Conservation (phyloP, 306 rosid species). For the Medicago arabica region DNA sequence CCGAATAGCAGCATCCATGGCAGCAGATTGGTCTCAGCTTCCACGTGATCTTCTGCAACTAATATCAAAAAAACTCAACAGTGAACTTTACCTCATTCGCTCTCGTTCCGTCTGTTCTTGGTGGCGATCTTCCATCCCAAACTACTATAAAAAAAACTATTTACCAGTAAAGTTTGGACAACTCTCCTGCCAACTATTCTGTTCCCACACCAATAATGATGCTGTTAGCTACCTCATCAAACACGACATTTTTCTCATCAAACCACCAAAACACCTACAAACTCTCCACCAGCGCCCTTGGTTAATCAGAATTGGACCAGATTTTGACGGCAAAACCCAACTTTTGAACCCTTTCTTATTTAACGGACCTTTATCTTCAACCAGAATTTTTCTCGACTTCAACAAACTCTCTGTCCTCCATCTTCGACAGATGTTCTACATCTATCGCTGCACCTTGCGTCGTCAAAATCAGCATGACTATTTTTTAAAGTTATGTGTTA, state of each 20-base stretch:
- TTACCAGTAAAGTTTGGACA: neutral
- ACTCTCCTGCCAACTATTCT: too few species aligned
- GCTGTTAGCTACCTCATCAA: neutral
- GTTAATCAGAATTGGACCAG: slow-evolving; percentile 31
- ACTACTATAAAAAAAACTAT: neutral
- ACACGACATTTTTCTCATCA: slow-evolving; percentile 37
- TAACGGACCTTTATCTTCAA: too few species aligned
- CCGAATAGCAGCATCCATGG: too few species aligned
- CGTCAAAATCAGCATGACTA: too few species aligned
- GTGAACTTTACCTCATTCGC: too few species aligned
- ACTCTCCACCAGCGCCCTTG: neutral
- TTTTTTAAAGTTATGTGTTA: neutral
- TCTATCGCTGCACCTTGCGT: too few species aligned
- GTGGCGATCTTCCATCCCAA: neutral
- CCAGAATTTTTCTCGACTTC: too few species aligned
- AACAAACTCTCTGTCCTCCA: slow-evolving; percentile 44
- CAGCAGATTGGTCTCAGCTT: too few species aligned
- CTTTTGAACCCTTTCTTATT: slow-evolving; percentile 32
- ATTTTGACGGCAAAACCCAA: neutral
- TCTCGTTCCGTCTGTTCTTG: neutral
- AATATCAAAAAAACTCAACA: too few species aligned
- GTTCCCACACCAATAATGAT: neutral
- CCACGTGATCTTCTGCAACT: too few species aligned
- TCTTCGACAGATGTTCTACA: slow-evolving; percentile 59
- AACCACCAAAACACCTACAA: slow-evolving; percentile 1